Base-by-base conservation (phyloP, 225 moss, liverwort and hornwort genomes). In the Antitrichia curtipendula region DNA sequence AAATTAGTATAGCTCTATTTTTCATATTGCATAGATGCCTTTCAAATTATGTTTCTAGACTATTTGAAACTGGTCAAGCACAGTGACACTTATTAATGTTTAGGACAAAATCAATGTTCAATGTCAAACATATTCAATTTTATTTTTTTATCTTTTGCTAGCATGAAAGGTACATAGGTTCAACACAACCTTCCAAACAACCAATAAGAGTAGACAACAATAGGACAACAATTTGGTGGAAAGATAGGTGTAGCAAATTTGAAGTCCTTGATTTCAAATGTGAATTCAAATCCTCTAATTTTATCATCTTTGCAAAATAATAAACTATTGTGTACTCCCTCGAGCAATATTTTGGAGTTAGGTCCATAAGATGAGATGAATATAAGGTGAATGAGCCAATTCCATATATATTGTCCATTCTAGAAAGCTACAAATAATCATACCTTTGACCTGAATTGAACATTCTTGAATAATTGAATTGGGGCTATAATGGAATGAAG, bases 351-450 rank as follows among this genome's bases (percentile, higher is more conserved):
- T 34, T 64, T 64, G 34, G 16, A 62, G 2, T 64, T 64, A 34
- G 18, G 18, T 64, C 18, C 3, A 34, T 0, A 64, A 34, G 18
- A 34, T 65, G 11, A 20, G 36, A 31, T 62, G 29, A 20, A 20
- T 20, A 19, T 36, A 20, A 65, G 20, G 11, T 65, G 20, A 11
- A 20, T 65, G 12, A 11, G 6, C 1, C 65, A 36, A 65, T 65
- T 36, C 4, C 0, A 34, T 34, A 34, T 0, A 21, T 3, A 36
- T n/a, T 36, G 10, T 10, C 10, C 3, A 65, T 20, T 36, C 1
- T 2, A 0, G 2, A 65, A n/a, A n/a, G 20, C 20, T 65, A n/a
- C 21, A 36, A 64, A 18, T 6, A 65, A 21, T 65, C 4, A 19
- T 6, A 0, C 19, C 36, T 36, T 65, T 3, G 3, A 65, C 0